These are phyloP conservation scores for Lipomyces sp. DNA, from an alignment of 805 yeast genomes.

Conservation along the genomic window DNA sequence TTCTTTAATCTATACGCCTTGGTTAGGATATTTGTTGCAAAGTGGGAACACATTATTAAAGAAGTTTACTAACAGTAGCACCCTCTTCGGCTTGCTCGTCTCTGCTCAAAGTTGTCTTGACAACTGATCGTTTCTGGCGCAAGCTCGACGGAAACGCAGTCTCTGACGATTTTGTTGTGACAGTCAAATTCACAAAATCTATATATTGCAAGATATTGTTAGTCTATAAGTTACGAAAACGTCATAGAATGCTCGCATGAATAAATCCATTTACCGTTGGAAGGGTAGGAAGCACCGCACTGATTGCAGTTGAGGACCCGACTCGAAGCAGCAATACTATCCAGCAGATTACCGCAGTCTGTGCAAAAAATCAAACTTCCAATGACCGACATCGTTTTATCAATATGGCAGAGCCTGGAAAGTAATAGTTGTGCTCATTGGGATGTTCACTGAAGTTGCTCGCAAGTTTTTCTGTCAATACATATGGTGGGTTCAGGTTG, in stretches of 20 bases:
- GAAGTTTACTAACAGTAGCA: conserved; percentile 59
- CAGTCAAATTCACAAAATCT: conserved; percentile 77
- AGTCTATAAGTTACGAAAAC: background rate
- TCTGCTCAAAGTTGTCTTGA: conserved; percentile 77
- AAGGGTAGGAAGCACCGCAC: conserved; percentile 52
- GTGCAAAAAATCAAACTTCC: conserved; percentile 94
- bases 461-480: background rate
- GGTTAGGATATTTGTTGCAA: background rate
- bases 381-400: conserved; percentile 76
- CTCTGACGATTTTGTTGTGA: conserved; percentile 83
- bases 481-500: background rate
- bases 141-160: conserved; percentile 93
- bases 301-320: conserved; percentile 61
- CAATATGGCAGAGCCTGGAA: background rate
- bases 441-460: too few species aligned
- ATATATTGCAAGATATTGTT: conserved; percentile 32
- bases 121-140: conserved; percentile 82
- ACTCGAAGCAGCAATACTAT: conserved; percentile 58
- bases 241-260: background rate
- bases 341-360: conserved; percentile 89
- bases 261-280: conserved; percentile 45
- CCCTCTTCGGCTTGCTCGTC: conserved; percentile 77
- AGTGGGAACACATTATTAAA: background rate
- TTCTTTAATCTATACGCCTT: conserved; percentile 68
- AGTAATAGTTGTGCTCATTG: too few species aligned